A percentile compares a stretch with the other conserved stretches of the same genome.
These are phyloP conservation scores for Metarhizium anisopliae DNA, from an alignment of 2,329 filamentous ascomycete species.

Conservation along the genomic window DNA sequence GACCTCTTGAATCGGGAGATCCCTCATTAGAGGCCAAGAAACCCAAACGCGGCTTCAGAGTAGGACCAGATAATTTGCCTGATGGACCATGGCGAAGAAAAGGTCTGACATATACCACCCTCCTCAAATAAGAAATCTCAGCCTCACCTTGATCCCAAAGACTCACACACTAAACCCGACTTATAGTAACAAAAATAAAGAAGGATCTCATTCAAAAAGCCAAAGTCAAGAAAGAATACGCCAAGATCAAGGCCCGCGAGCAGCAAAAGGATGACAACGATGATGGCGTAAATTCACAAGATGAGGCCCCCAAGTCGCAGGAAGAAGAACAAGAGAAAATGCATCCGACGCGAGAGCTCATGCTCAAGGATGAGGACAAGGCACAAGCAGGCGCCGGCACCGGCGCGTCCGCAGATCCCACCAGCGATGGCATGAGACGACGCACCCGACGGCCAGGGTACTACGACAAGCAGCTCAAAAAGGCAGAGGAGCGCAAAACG, in stretches of 20 bases:
- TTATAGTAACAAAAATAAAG: conserved; percentile 77
- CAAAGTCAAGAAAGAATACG: conserved; percentile 87
- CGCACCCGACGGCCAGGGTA: conserved; percentile 39
- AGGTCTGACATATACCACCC: conserved; percentile 22
- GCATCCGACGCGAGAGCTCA: conserved; percentile 29
- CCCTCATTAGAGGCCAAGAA: conserved; percentile 37
- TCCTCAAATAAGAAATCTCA: too few relatives aligned
- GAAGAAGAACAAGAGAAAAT: conserved; percentile 17
- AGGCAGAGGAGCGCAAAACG: conserved; percentile 32
- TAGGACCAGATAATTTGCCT: conserved; percentile 83
- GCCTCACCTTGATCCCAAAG: not conserved
- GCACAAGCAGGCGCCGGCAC: conserved; percentile 22
- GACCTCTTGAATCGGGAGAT: conserved; percentile 18
- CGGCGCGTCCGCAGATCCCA: conserved; percentile 4
- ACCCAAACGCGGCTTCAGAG: conserved; percentile 64
- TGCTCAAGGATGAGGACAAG: conserved; percentile 29
- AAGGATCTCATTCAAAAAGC: conserved; percentile 81
- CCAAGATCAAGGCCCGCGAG: conserved; percentile 62
- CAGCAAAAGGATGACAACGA: conserved; percentile 17
- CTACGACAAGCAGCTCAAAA: conserved; percentile 55
- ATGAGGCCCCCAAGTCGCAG: conserved; percentile 3
- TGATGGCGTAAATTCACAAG: conserved; percentile 5
- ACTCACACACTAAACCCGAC: conserved; percentile 10
- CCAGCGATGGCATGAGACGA: conserved; percentile 23
- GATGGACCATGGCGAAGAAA: conserved; percentile 85